Conservation (phyloP, 179 eudicot species). For the Heliamphora pulchella region DNA sequence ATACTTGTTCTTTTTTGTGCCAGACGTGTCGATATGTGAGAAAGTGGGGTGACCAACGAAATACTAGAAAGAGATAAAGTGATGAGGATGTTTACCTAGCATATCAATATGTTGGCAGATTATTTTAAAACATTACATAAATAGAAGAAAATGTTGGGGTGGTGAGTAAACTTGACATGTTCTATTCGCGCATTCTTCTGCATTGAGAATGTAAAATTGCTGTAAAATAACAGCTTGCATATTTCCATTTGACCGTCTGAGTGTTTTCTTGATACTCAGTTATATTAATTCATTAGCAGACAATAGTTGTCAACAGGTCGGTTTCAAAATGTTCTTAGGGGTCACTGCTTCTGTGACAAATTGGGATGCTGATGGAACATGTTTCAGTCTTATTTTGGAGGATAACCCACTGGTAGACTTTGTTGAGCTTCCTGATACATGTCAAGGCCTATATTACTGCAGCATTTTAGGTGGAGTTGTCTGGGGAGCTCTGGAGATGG, state of each 20-base stretch:
- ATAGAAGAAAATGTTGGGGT: not conserved
- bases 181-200: not conserved
- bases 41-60: not conserved
- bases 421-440: constrained; percentile 93
- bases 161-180: not conserved
- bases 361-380: constrained; percentile 92
- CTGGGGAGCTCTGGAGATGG: constrained; percentile 95
- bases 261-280: not conserved
- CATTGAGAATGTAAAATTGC: not conserved
- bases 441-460: constrained; percentile 83
- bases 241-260: not conserved
- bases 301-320: constrained; percentile 43
- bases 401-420: constrained; percentile 95
- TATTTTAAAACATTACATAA: not conserved
- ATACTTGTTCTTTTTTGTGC: not conserved
- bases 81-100: not conserved
- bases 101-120: not conserved
- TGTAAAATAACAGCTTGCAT: not conserved
- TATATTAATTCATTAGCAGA: constrained; percentile 1
- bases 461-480: constrained; percentile 80
- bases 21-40: not conserved
- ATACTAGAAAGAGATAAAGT: not conserved
- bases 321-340: constrained; percentile 91
- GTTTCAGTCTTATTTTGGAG: constrained; percentile 84
- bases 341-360: constrained; percentile 80